A percentile compares a stretch with the other conserved stretches of the same genome.
Conservation (phyloP, 2,329 filamentous ascomycete genomes). For the Hypomyces perniciosus region DNA sequence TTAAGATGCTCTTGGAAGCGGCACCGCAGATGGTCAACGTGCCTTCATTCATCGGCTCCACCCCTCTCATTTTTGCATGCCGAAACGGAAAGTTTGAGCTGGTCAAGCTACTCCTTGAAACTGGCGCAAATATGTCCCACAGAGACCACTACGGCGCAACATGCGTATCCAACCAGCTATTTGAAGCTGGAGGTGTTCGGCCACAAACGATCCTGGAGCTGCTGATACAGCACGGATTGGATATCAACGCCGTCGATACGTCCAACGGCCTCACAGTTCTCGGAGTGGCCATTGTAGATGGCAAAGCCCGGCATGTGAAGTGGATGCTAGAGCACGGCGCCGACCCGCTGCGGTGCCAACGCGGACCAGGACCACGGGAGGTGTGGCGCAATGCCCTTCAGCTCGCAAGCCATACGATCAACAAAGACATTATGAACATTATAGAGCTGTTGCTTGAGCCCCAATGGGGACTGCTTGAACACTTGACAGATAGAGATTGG, state of each 20-base stretch:
- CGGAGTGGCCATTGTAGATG: constrained; percentile 13
- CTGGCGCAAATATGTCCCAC: constrained; percentile 15
- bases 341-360: constrained; percentile 16
- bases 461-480: constrained; percentile 13
- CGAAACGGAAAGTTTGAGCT: constrained; percentile 8
- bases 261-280: constrained; percentile 15
- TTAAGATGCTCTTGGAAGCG: constrained; percentile 15
- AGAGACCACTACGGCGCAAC: constrained; percentile 6
- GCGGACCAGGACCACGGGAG: neutral
- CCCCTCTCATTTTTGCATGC: constrained; percentile 17
- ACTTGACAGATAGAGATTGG: constrained; percentile 15
- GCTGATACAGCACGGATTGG: constrained; percentile 16
- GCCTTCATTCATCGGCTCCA: constrained; percentile 6
- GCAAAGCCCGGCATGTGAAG: constrained; percentile 14
- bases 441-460: constrained; percentile 16
- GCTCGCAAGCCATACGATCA: constrained; percentile 1
- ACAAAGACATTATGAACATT: constrained; percentile 1
- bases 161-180: constrained; percentile 11
- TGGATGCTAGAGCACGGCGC: constrained; percentile 19
- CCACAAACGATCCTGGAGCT: constrained; percentile 14
- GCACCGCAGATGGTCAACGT: constrained; percentile 17
- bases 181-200: constrained; percentile 5
- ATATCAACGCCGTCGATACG: constrained; percentile 14
- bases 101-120: constrained; percentile 16
- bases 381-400: constrained; percentile 17